Percentiles rank a stretch among this genome's conserved stretches.
Evolutionary conservation across 768 basidiomycete genomes (phyloP).

Genomic region (Auriscalpium microsporum): DNA sequence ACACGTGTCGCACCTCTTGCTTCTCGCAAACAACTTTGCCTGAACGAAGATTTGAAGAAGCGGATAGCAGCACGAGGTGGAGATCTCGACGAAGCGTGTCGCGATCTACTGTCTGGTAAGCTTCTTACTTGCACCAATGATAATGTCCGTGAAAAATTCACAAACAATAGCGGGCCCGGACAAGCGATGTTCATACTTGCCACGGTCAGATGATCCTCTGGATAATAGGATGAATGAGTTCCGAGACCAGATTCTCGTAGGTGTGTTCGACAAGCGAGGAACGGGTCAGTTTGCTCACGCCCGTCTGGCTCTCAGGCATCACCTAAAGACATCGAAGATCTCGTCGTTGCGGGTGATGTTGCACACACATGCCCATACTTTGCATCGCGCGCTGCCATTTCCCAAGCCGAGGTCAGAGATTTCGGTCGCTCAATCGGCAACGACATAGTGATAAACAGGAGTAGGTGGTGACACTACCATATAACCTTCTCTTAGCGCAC

Average conservation of each 20-base stretch:
- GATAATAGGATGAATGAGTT: constrained; percentile 69
- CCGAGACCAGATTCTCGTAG: constrained; percentile 78
- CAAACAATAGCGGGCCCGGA: constrained; percentile 42
- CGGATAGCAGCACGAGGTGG: constrained; percentile 29
- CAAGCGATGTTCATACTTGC: constrained; percentile 70
- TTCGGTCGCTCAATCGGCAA: neutral
- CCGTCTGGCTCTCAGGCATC: constrained; percentile 44
- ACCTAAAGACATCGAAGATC: constrained; percentile 92
- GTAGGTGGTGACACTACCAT: constrained; percentile 86
- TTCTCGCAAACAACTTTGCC: constrained; percentile 86
- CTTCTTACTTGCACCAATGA: neutral
- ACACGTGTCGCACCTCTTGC: constrained; percentile 77
- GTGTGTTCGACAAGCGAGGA: constrained; percentile 13
- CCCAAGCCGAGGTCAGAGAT: constrained; percentile 72
- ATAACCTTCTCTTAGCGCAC: constrained; percentile 82
- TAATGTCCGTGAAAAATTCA: too few species aligned
- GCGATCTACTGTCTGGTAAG: constrained; percentile 67
- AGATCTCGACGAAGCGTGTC: constrained; percentile 83
- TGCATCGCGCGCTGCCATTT: constrained; percentile 78
- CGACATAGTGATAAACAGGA: neutral
- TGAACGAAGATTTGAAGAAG: constrained; percentile 67
- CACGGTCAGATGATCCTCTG: constrained; percentile 45
- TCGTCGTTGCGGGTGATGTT: constrained; percentile 63
- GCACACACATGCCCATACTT: constrained; percentile 86
- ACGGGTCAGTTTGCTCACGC: neutral